Conservation (phyloP, 306 rosid genomes). For the Geum urbanum region DNA sequence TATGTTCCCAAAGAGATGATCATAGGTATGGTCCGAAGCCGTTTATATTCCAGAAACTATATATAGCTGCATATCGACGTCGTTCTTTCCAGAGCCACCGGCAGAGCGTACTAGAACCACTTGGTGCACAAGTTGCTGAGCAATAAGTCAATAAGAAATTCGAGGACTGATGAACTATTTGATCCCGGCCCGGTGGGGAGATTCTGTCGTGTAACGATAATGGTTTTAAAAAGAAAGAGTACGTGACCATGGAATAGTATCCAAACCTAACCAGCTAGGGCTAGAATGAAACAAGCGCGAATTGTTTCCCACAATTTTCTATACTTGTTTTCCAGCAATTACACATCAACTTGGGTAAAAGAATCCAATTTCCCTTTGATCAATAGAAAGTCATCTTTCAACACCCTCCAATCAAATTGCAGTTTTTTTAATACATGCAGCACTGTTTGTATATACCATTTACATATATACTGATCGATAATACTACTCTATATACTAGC, state of each 20-base stretch:
- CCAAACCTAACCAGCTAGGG: conserved; percentile 18
- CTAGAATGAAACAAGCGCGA: not conserved
- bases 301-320: not conserved
- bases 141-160: not conserved
- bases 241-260: conserved; percentile 22
- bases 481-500: not conserved
- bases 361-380: not conserved
- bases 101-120: not conserved
- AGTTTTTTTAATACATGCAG: not conserved
- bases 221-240: not conserved
- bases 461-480: not conserved
- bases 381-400: conserved; percentile 1
- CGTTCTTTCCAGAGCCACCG: not conserved
- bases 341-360: conserved; percentile 19
- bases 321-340: conserved; percentile 7
- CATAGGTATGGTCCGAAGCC: not conserved
- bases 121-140: conserved; percentile 10
- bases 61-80: no score
- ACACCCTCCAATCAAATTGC: not conserved
- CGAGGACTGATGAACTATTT: not conserved
- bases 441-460: not conserved
- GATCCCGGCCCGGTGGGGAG: conserved; percentile 9
- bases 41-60: not conserved
- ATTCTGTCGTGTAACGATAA: conserved; percentile 21
- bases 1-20: conserved; percentile 10